phyloP scores from a whole-genome alignment of 1,284 basidiomycete genomes.

The Coriolopsis trogii region DNA sequence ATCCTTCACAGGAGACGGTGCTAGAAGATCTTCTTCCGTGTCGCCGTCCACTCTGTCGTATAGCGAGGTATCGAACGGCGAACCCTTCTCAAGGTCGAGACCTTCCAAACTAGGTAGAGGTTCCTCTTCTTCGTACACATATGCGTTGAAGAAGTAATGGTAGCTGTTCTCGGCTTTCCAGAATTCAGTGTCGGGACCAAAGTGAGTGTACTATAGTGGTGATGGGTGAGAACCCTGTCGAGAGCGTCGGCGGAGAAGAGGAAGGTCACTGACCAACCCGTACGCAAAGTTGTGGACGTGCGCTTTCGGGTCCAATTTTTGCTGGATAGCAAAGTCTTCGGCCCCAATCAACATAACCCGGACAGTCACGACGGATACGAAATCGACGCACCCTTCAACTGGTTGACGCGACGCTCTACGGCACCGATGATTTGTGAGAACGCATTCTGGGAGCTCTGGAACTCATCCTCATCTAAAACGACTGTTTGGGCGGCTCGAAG shows the following conservation, averaged over 20 bases:
- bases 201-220: constrained; percentile 2
- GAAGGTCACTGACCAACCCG: constrained; percentile 28
- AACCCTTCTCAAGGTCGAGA: not conserved
- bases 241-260: too few relatives aligned
- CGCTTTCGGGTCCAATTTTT: constrained; percentile 28
- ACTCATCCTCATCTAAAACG: constrained; percentile 11
- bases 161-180: constrained; percentile 1
- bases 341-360: constrained; percentile 3
- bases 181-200: not conserved
- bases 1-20: not conserved
- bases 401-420: not conserved
- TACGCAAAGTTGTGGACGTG: constrained; percentile 30
- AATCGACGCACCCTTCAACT: not conserved
- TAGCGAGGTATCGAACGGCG: not conserved
- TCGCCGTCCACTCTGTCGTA: constrained; percentile 6
- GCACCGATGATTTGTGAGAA: constrained; percentile 4
- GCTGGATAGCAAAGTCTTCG: constrained; percentile 39
- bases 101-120: not conserved
- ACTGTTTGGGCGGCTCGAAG: constrained; percentile 6
- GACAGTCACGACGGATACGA: not conserved
- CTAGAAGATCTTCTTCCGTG: constrained; percentile 7
- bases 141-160: not conserved
- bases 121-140: not conserved
- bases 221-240: too few relatives aligned
- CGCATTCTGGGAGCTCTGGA: constrained; percentile 26